Evolutionary conservation across 2,329 filamentous ascomycete species (phyloP).

Genomic region (Fusarium sp.): DNA sequence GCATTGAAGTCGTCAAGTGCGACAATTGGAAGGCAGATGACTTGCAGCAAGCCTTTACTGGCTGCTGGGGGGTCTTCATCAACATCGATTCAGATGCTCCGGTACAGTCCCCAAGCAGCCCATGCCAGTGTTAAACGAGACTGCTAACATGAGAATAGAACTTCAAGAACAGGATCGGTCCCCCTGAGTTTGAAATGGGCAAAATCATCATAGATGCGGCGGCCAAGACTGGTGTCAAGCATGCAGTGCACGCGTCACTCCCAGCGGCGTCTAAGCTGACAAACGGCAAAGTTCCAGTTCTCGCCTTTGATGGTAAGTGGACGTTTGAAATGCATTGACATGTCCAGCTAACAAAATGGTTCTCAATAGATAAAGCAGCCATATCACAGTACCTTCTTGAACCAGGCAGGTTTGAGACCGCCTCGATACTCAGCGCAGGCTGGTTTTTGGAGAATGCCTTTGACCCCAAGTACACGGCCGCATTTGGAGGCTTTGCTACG

Average conservation of each 20-base stretch:
- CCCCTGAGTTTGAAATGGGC: not conserved
- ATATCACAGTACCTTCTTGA: not conserved
- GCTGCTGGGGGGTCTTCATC: not conserved
- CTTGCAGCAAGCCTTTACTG: not conserved
- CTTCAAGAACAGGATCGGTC: not conserved
- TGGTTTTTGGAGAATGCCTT: not conserved
- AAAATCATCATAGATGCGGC: not conserved
- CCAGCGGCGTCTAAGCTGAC: not conserved
- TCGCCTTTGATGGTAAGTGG: not conserved
- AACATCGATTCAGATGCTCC: conserved; percentile 3
- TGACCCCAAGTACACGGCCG: not conserved
- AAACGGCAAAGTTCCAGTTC: not conserved
- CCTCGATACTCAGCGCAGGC: not conserved
- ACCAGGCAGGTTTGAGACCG: not conserved
- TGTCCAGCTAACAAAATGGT: not conserved
- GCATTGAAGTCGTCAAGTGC: not conserved
- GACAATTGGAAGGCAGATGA: not conserved
- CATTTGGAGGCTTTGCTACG: not conserved
- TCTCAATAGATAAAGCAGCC: not conserved
- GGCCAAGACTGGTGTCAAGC: not conserved
- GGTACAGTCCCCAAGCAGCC: not conserved
- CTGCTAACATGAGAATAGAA: not conserved
- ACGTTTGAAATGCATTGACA: not conserved
- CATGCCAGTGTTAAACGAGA: not conserved
- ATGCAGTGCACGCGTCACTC: not conserved